A percentile compares a stretch with the other conserved stretches of the same genome.
These are phyloP conservation scores for Aureobasidium vineae DNA, from an alignment of 2,329 filamentous ascomycete species.

Conservation along the genomic window DNA sequence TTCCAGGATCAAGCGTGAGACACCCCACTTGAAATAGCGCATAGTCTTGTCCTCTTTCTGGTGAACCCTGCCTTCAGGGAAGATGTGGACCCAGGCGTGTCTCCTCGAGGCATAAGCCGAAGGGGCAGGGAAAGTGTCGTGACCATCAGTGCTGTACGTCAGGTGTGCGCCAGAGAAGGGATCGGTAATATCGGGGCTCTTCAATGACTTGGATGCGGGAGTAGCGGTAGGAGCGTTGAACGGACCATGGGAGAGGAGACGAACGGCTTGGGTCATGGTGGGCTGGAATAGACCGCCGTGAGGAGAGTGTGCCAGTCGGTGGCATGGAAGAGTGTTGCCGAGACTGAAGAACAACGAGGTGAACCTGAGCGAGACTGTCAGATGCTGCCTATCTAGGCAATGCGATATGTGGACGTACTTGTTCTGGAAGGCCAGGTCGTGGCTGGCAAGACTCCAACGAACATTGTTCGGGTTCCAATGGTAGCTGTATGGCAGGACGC, in stretches of 20 bases:
- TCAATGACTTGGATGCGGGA: constrained; percentile 2
- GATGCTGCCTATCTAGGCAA: neutral
- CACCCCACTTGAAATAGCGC: constrained; percentile 98
- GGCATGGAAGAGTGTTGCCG: constrained; percentile 87
- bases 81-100: constrained; percentile 88
- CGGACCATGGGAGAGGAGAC: constrained; percentile 64
- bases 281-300: constrained; percentile 87
- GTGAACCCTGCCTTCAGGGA: constrained; percentile 92
- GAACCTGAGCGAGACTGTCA: constrained; percentile 50
- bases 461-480: constrained; percentile 69
- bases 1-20: constrained; percentile 88
- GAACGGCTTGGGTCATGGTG: constrained; percentile 80
- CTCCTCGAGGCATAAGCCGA: constrained; percentile 67
- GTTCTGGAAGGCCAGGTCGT: constrained; percentile 93
- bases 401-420: constrained; percentile 55
- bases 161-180: constrained; percentile 55
- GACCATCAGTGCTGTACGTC: constrained; percentile 65
- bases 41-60: constrained; percentile 76
- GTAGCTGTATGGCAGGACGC: constrained; percentile 74
- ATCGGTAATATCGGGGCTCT: constrained; percentile 45
- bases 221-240: constrained; percentile 20
- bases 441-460: constrained; percentile 86
- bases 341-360: constrained; percentile 78
- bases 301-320: constrained; percentile 73
- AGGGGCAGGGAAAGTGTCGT: constrained; percentile 67